phyloP scores from a whole-genome alignment of 352 stramenopile species.

The Ophiocytium majus region DNA sequence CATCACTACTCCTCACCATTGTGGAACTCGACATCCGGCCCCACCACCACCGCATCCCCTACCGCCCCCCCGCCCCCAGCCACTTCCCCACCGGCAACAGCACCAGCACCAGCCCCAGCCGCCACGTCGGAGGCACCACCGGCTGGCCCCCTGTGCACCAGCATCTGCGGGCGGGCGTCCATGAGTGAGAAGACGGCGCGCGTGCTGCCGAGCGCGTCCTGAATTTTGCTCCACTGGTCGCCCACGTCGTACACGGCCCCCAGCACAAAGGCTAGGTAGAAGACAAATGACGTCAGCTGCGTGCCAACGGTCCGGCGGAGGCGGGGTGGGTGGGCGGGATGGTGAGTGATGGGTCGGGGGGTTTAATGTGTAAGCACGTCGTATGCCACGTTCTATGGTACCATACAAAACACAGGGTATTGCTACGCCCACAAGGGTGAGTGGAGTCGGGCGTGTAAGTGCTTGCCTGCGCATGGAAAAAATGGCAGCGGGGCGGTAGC shows the following conservation, averaged over 20 bases:
- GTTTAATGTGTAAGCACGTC: too few relatives aligned
- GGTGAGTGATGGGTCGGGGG: too few relatives aligned
- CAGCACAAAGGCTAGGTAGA: slow-evolving; percentile 51
- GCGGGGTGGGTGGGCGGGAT: too few relatives aligned
- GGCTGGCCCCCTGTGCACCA: slow-evolving; percentile 16
- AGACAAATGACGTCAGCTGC: slow-evolving; percentile 50
- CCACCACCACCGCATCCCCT: neutral
- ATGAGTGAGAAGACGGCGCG: slow-evolving; percentile 35
- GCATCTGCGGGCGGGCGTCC: slow-evolving; percentile 24
- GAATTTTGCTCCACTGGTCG: slow-evolving; percentile 37
- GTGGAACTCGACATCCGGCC: neutral
- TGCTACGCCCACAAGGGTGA: too few relatives aligned
- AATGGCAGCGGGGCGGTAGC: too few relatives aligned
- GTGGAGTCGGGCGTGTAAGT: too few relatives aligned
- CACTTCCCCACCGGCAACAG: neutral
- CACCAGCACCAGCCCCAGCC: neutral
- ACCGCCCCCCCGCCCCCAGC: neutral
- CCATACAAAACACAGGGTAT: too few relatives aligned
- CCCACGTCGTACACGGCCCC: slow-evolving; percentile 45
- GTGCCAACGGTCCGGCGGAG: too few relatives aligned
- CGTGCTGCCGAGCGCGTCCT: slow-evolving; percentile 33
- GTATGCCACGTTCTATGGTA: too few relatives aligned
- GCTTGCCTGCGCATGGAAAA: too few relatives aligned
- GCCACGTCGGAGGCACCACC: neutral
- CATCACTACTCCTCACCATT: neutral